Base-by-base conservation (phyloP, 495 filamentous ascomycete genomes). In the Hyaloscypha bicolor region DNA sequence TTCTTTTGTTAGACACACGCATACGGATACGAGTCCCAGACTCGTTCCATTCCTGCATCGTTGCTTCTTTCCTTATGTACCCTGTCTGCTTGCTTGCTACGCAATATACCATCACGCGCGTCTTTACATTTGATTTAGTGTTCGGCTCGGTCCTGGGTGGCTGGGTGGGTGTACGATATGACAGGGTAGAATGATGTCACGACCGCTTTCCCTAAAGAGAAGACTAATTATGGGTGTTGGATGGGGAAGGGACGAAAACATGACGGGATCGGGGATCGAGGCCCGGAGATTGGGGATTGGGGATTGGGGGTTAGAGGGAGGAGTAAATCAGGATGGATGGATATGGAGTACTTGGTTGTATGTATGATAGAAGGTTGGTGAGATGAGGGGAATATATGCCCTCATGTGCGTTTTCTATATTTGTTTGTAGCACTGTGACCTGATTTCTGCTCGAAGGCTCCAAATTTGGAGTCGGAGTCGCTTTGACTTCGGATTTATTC, bases 31-130 rank as follows among this genome's bases (percentile, higher is more conserved):
- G 53, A 32, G 30, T 29, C 53, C 22, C 53, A 56, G 42, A 14
- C 42, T 19, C 42, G 42, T 48, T 16, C 9, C 19, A 29, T 56
- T 56, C 5, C 19, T n/a, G n/a, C 53, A 5, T 9, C 51, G 16
- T 8, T 37, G 35, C 35, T 37, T 37, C 12, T 3, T 37, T 37
- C 8, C 12, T 37, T 12, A 37, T 48, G 42, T 48, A 19, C 42
- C 16, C 16, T 48, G 11, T 19, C 42, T 56, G 30, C 53, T 56
- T 29, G 53, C 21, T 56, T 56, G 6, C 16, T 9, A 8, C n/a
- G 30, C 53, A 25, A 25, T 56, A 56, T 56, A 56, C 53, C 53
- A 56, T 29, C 21, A 56, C 53, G 53, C 51, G 51, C 53, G 21
- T 22, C 6, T 22, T 30, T 19, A 21, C 29, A 14, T 60, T 25